Evolutionary conservation across 208 protist genomes (phyloP), one percentile per base, ranked within the genome.

Genomic region (Borovskyia barvae): DNA sequence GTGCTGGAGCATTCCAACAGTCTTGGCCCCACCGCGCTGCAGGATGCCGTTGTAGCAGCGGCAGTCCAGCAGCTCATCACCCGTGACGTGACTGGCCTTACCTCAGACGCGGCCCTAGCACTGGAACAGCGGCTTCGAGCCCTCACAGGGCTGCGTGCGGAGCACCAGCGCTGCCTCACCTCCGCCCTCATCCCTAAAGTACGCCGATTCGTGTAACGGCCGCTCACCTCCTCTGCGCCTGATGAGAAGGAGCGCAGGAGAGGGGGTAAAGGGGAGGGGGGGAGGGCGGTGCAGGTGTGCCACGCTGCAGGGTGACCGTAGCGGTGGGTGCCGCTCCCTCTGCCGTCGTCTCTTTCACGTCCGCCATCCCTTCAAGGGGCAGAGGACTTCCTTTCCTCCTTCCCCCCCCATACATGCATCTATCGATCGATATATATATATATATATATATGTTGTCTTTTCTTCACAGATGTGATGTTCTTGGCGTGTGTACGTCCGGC

Each of bases 21-120:
- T 25, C 64, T 94, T n/a, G 82, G 81, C n/a, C 51, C 36, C 22
- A 55, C 36, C 11, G 68, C 82, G 28, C 17, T 94, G 50, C 61
- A 66, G 19, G 82, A 94, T 49, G 80, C 82, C 2, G 71, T 76
- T 12, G 77, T 92, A 3, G 73, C 73, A 6, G 81, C 82, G 12
- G 68, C 75, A 7, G 67, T 94, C 50, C 74, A 79, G 43, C 84
- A 90, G 64, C 67, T 94, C 12, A 58, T 71, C 14, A 49, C 63
- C 37, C 77, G 77, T 7, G 71, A 85, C 24, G 58, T 71, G 15
- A 46, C 70, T 32, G 43, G 46, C 6, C 56, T 75, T 42, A 55
- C 69, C 7, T 37, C 52, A 9, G 67, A 72, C 28, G 68, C 77
- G 3, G 61, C 76, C 24, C 33, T 69, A 39, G 60, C 26, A 26